Conservation (phyloP, 192 early-diverging fungal species). For the Chytriomyces confervae region DNA sequence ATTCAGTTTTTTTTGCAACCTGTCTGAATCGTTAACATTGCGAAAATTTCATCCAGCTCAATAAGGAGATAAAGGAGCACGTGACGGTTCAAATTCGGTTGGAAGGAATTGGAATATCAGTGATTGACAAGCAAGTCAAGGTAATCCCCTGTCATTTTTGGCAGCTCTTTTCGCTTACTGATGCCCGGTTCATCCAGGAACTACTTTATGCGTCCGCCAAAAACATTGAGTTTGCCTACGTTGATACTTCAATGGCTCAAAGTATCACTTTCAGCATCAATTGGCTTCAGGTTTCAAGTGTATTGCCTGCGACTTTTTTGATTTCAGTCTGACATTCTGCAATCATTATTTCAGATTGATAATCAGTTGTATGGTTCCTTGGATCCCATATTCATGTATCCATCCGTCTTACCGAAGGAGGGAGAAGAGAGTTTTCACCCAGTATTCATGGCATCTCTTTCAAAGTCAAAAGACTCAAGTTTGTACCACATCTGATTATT, state of each 20-base stretch:
- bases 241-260: slow-evolving; percentile 83
- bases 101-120: slow-evolving; percentile 89
- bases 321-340: slow-evolving; percentile 23
- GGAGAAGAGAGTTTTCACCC: slow-evolving; percentile 70
- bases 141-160: slow-evolving; percentile 32
- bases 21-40: not conserved
- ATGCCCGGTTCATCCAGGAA: slow-evolving; percentile 57
- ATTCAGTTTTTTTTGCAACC: not conserved
- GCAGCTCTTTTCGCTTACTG: slow-evolving; percentile 2
- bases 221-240: slow-evolving; percentile 76
- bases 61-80: slow-evolving; percentile 45
- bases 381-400: slow-evolving; percentile 94
- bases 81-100: slow-evolving; percentile 75
- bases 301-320: slow-evolving; percentile 25
- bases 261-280: slow-evolving; percentile 77
- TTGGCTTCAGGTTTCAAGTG: slow-evolving; percentile 75
- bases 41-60: slow-evolving; percentile 32
- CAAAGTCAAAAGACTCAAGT: slow-evolving; percentile 88
- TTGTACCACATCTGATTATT: slow-evolving; percentile 28
- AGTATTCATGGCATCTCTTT: slow-evolving; percentile 65
- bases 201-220: slow-evolving; percentile 82
- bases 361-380: slow-evolving; percentile 90
- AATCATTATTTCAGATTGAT: slow-evolving; percentile 75
- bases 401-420: slow-evolving; percentile 82
- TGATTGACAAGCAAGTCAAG: slow-evolving; percentile 78